Evolutionary conservation across 148 eudicot genomes (phyloP), one percentile per base, ranked within the genome.

Genomic region (Gaultheria prostrata): DNA sequence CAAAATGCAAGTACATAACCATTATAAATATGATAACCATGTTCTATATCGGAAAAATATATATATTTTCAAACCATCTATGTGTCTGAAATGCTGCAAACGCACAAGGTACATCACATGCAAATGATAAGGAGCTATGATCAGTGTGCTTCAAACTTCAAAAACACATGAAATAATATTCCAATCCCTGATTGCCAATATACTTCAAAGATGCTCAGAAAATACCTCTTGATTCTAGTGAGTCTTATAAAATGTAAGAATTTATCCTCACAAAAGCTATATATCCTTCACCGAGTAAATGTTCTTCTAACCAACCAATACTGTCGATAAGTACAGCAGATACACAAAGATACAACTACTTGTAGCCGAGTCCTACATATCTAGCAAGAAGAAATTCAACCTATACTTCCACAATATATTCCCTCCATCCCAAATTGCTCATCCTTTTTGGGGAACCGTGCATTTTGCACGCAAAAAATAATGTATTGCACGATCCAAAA

Each of bases 1-100:
- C 79, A 90, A 82, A 78, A 83, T 70, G 81, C 11, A 51, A 83
- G n/a, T 35, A 77, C 33, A 84, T 43, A 21, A 33, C 14, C 65
- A 43, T 75, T 56, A 71, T 26, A 13, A 78, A 20, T 3, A 59
- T 5, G 33, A 46, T 8, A 80, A 8, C 43, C 43, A 39, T 39
- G 43, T 39, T 39, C 43, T 6, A 39, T 39, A 39, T n/a, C n/a
- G n/a, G n/a, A n/a, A n/a, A n/a, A n/a, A n/a, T n/a, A n/a, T n/a
- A n/a, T n/a, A n/a, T n/a, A n/a, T n/a, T n/a, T n/a, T n/a, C 43
- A 39, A 39, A 39, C 43, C 43, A 39, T 39, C 43, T 39, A 39
- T 39, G 73, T 48, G 15, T 63, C 74, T 20, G 72, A 67, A 65
- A 28, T 67, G 39, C 35, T 12, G 20, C 17, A n/a, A 80, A 80